Percentiles rank a stretch among this genome's conserved stretches.
phyloP scores from a whole-genome alignment of 257 asterid genomes.

The Eucommia ulmoides region DNA sequence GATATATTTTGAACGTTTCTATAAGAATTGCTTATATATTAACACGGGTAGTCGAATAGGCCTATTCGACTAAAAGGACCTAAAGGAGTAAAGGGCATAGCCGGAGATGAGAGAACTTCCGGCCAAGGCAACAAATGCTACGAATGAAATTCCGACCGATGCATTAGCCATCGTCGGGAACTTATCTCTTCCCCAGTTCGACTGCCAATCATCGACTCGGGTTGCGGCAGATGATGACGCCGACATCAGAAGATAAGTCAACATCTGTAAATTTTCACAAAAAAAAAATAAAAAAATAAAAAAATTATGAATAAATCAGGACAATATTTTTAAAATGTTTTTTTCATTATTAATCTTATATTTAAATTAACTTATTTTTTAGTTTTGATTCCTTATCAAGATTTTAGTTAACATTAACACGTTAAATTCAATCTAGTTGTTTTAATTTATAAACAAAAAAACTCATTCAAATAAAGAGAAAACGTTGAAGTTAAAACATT shows the following conservation, averaged over 20 bases:
- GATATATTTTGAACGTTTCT: neutral
- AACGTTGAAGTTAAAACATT: too few species aligned
- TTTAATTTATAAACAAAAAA: too few species aligned
- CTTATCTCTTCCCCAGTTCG: constrained; percentile 80
- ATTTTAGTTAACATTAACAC: too few species aligned
- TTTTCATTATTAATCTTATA: too few species aligned
- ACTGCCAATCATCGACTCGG: constrained; percentile 67
- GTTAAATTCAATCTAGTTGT: too few species aligned
- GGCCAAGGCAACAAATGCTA: constrained; percentile 74
- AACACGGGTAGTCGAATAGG: neutral
- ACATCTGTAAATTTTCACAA: constrained; percentile 32
- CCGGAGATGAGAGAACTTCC: constrained; percentile 68
- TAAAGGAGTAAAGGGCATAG: constrained; percentile 50
- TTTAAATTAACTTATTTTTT: too few species aligned
- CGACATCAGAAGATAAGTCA: constrained; percentile 78
- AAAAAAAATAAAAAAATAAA: neutral
- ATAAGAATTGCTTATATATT: neutral
- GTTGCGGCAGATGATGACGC: constrained; percentile 89
- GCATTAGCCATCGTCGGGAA: constrained; percentile 72
- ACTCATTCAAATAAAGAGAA: too few species aligned
- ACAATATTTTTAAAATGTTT: too few species aligned
- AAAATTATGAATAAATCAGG: neutral
- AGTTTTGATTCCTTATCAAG: too few species aligned
- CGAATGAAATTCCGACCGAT: constrained; percentile 62
- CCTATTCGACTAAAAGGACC: constrained; percentile 12